phyloP scores from a whole-genome alignment of 495 filamentous ascomycete species.

The Podospora tetraspora region DNA sequence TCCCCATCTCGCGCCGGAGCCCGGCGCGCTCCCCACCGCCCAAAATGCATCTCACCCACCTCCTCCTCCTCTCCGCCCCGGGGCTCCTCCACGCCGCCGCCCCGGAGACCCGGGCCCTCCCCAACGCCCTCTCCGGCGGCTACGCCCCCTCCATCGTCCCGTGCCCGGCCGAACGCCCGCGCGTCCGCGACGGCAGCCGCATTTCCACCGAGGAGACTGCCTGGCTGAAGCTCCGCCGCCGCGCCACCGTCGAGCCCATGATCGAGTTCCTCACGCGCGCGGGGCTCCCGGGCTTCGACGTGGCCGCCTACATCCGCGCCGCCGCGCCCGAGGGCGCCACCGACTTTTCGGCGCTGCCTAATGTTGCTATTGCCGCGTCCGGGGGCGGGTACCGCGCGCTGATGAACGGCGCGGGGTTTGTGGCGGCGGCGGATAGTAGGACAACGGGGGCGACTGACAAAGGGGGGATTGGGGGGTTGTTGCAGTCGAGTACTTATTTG shows the following conservation, averaged over 20 bases:
- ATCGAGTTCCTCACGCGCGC: constrained; percentile 65
- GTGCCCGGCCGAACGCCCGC: constrained; percentile 46
- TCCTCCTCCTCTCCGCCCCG: constrained; percentile 1
- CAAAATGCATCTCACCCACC: constrained; percentile 1
- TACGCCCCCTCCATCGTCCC: constrained; percentile 51
- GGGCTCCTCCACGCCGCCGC: neutral
- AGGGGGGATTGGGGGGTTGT: constrained; percentile 76
- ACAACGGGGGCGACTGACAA: constrained; percentile 57
- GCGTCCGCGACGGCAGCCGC: constrained; percentile 45
- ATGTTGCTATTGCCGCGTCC: constrained; percentile 59
- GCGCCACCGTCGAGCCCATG: constrained; percentile 60
- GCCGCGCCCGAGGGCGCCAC: constrained; percentile 50
- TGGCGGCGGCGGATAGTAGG: constrained; percentile 79
- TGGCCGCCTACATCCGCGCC: constrained; percentile 58
- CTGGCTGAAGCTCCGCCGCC: constrained; percentile 56
- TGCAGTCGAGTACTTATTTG: constrained; percentile 82
- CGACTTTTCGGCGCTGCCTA: constrained; percentile 57
- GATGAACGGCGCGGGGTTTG: constrained; percentile 80
- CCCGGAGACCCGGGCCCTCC: constrained; percentile 34
- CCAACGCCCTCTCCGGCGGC: constrained; percentile 51
- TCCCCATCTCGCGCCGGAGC: neutral
- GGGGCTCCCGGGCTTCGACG: constrained; percentile 73
- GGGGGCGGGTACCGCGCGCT: constrained; percentile 81
- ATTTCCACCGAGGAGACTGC: constrained; percentile 63
- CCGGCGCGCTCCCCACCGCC: neutral